phyloP scores from a whole-genome alignment of 108 stramenopile species.

The Nannochloropsis gaditana region DNA sequence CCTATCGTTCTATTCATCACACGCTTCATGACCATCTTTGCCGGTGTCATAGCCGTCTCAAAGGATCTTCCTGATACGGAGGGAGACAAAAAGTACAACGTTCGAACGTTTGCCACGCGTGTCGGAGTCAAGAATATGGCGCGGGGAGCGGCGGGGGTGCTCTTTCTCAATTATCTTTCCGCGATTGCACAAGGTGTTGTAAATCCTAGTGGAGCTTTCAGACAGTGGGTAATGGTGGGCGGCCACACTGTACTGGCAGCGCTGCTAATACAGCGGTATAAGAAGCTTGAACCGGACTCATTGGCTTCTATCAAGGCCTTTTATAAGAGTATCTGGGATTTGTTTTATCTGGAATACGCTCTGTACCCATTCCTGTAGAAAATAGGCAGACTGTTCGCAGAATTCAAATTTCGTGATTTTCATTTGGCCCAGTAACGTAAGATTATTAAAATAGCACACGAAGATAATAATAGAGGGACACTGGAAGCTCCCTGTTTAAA shows the following conservation, averaged over 20 bases:
- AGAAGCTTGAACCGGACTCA: slow-evolving; percentile 67
- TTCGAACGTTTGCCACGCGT: slow-evolving; percentile 79
- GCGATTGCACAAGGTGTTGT: slow-evolving; percentile 69
- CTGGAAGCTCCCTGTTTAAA: too few relatives aligned
- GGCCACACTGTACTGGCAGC: slow-evolving; percentile 68
- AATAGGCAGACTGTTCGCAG: too few relatives aligned
- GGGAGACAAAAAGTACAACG: slow-evolving; percentile 78
- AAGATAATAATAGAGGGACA: too few relatives aligned
- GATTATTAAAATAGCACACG: too few relatives aligned
- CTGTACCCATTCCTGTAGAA: slow-evolving; percentile 83
- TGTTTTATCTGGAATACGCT: slow-evolving; percentile 87
- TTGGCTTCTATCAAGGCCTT: slow-evolving; percentile 72
- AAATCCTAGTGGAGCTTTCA: slow-evolving; percentile 63
- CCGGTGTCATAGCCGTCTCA: slow-evolving; percentile 83
- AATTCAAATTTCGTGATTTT: too few relatives aligned
- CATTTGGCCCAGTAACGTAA: too few relatives aligned
- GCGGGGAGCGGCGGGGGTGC: slow-evolving; percentile 59
- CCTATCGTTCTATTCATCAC: slow-evolving; percentile 84
- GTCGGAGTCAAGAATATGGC: slow-evolving; percentile 75
- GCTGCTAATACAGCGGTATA: slow-evolving; percentile 59
- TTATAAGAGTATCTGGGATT: slow-evolving; percentile 94
- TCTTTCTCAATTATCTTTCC: slow-evolving; percentile 75
- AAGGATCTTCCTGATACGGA: slow-evolving; percentile 92
- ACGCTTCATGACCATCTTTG: slow-evolving; percentile 89
- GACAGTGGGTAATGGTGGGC: slow-evolving; percentile 74